A percentile compares a stretch with the other conserved stretches of the same genome.
Conservation (phyloP, 2,329 filamentous ascomycete genomes). For the Pestalotiopsis sp. region DNA sequence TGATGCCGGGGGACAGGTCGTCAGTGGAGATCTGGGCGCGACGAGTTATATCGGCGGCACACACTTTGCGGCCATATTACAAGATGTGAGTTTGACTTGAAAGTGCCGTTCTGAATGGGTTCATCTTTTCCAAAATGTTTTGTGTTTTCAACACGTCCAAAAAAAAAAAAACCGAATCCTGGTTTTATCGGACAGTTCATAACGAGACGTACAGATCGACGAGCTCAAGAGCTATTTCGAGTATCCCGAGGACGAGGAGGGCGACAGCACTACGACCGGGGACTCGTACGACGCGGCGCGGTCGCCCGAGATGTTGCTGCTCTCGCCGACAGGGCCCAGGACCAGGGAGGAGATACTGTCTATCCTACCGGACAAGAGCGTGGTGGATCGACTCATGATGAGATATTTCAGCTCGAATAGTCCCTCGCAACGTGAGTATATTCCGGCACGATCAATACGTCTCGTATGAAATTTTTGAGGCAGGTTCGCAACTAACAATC, state of each 20-base stretch:
- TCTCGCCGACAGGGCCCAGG: slow-evolving; percentile 39
- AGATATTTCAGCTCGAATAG: slow-evolving; percentile 57
- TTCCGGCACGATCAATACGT: background rate
- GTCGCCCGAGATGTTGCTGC: slow-evolving; percentile 45
- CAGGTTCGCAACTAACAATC: background rate
- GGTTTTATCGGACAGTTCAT: background rate
- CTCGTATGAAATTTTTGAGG: background rate
- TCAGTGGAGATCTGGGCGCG: slow-evolving; percentile 41
- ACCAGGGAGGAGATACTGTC: slow-evolving; percentile 50
- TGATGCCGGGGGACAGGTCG: slow-evolving; percentile 41
- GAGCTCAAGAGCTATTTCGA: slow-evolving; percentile 63
- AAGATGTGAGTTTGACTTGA: slow-evolving; percentile 50
- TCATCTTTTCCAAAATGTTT: no score
- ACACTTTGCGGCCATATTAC: slow-evolving; percentile 63
- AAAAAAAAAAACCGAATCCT: background rate
- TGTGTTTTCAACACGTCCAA: background rate
- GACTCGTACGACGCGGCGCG: slow-evolving; percentile 36
- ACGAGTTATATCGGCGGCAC: slow-evolving; percentile 61
- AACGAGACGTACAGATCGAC: slow-evolving; percentile 49
- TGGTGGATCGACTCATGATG: slow-evolving; percentile 54
- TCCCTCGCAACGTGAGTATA: slow-evolving; percentile 52
- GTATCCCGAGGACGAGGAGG: slow-evolving; percentile 41
- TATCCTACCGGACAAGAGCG: slow-evolving; percentile 47
- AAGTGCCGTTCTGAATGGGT: no score
- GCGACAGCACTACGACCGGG: slow-evolving; percentile 24